A percentile compares a stretch with the other conserved stretches of the same genome.
phyloP scores from a whole-genome alignment of 192 early-diverging fungal genomes.

The Gigaspora rosea region DNA sequence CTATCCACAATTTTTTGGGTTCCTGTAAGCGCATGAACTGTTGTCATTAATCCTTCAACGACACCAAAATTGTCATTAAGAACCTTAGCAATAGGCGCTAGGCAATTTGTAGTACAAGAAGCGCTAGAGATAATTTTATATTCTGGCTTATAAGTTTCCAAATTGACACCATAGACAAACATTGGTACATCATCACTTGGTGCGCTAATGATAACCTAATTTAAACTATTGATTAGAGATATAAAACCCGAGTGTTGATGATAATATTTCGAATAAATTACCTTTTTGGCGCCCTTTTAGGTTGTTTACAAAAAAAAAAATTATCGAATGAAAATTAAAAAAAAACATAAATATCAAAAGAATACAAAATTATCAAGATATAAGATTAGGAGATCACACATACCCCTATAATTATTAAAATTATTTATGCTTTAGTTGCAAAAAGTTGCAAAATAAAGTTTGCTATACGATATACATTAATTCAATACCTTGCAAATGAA shows the following conservation, averaged over 20 bases:
- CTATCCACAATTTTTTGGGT: constrained; percentile 99
- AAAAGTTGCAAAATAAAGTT: not conserved
- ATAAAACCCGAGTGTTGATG: too few relatives aligned
- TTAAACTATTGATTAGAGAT: too few relatives aligned
- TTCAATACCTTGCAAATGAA: constrained; percentile 89
- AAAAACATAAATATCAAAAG: not conserved
- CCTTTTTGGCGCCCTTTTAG: not conserved
- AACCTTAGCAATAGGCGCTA: constrained; percentile 96
- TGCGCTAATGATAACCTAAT: constrained; percentile 96
- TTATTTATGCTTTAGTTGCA: not conserved
- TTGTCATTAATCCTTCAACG: constrained; percentile 97
- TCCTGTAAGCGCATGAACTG: constrained; percentile 96
- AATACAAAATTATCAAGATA: not conserved
- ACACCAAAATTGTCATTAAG: constrained; percentile 96
- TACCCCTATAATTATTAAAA: too few relatives aligned
- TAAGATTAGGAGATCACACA: too few relatives aligned
- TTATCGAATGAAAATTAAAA: not conserved
- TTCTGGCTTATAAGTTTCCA: constrained; percentile 84
- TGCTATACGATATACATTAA: not conserved
- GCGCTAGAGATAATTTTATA: constrained; percentile 94
- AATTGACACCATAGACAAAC: constrained; percentile 98
- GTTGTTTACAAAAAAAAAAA: not conserved
- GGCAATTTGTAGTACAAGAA: constrained; percentile 99
- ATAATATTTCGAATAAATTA: not conserved
- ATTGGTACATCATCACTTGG: constrained; percentile 96